Evolutionary conservation across 2,329 filamentous ascomycete genomes (phyloP), one percentile per base, ranked within the genome.

Genomic region (Epichloe glyceriae): DNA sequence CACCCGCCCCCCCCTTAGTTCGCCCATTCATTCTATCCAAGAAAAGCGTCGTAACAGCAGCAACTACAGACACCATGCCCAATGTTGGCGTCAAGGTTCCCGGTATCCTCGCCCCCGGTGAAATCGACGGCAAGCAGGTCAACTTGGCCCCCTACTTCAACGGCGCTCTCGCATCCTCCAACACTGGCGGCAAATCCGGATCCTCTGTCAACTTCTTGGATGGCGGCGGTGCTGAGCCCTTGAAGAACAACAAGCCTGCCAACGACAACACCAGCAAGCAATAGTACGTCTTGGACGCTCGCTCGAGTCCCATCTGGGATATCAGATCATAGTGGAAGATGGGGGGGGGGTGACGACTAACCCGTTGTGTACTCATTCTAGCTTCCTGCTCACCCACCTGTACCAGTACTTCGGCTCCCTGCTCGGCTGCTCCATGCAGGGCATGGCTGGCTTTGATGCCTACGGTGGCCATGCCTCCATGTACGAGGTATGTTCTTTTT

Each of bases 331-430:
- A 0, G 26, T 30, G 26, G 26, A 30, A 30, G 8, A 30, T 3
- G 26, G 20, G 8, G 22, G 7, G 22, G 26, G 20, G 8, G 22
- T 26, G 22, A 26, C 8, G 26, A 30, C 26, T 30, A 30, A 30
- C 26, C 17, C 3, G 33, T 7, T 7, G 10, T 15, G 17, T 2
- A 11, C 8, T 19, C n/a, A n/a, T n/a, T n/a, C 22, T 15, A 78
- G 75, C 62, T 70, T 70, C 54, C 74, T 83, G 50, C 63, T 83
- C 54, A 82, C 76, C 43, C 79, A 82, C 59, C 67, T 83, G 38
- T 82, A 83, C 66, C 64, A 76, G 56, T 82, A 75, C 70, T 83
- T 83, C 60, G 79, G 76, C 47, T 67, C 67, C 22, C 70, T 83
- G 20, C 71, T 82, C 40, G 75, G 74, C 57, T 82, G 78, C 67